These are phyloP conservation scores for Lotmaria passim DNA, from an alignment of 208 protist species.

Conservation along the genomic window DNA sequence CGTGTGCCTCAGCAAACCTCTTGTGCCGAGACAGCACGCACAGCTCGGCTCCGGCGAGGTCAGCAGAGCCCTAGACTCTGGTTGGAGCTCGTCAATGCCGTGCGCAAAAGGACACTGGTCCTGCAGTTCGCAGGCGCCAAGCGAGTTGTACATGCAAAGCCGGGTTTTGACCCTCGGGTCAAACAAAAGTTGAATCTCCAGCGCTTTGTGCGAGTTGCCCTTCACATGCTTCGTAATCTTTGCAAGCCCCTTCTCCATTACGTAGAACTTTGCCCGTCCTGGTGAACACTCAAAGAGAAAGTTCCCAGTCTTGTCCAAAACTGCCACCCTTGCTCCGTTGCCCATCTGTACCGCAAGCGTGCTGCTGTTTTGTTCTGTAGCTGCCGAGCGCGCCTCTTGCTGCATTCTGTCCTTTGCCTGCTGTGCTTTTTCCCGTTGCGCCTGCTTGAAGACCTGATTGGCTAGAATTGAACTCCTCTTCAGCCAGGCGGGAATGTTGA, in stretches of 20 bases:
- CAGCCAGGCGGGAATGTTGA: conserved; percentile 31
- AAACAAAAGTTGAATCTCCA: conserved; percentile 54
- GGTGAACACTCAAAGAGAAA: conserved; percentile 53
- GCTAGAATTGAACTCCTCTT: conserved; percentile 10
- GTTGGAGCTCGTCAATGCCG: conserved; percentile 46
- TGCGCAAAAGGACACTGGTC: conserved; percentile 60
- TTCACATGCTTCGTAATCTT: conserved; percentile 30
- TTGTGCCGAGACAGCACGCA: conserved; percentile 42
- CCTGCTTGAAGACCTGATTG: conserved; percentile 27
- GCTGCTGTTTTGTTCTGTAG: neutral
- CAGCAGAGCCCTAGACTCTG: conserved; percentile 32
- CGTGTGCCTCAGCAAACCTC: conserved; percentile 36
- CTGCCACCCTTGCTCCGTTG: conserved; percentile 29
- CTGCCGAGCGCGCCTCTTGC: neutral
- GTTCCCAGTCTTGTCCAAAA: conserved; percentile 37
- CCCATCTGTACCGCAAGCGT: neutral
- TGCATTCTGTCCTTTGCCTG: neutral
- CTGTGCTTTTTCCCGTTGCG: conserved; percentile 15
- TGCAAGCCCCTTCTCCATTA: conserved; percentile 44
- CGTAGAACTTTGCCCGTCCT: conserved; percentile 48
- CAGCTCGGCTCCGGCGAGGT: conserved; percentile 31
- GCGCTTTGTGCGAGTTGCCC: conserved; percentile 29
- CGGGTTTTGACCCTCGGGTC: conserved; percentile 52
- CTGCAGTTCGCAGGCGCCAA: conserved; percentile 38
- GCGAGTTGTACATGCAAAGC: conserved; percentile 45